Evolutionary conservation across 441 rosid genomes (phyloP), one percentile per base, ranked within the genome.

Genomic region (Macaranga tanarius): DNA sequence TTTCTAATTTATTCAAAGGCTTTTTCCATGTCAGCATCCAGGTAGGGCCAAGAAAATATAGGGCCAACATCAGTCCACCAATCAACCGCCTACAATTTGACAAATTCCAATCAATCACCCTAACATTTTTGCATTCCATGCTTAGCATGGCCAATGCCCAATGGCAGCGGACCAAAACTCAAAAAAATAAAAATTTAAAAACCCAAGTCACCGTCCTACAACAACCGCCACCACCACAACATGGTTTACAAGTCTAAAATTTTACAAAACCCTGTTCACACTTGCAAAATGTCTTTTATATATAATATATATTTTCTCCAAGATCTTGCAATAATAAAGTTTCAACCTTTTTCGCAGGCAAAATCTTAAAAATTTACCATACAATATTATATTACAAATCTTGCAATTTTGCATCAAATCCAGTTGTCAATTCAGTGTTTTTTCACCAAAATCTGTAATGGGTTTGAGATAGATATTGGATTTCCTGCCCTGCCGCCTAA

Each of bases 241-340:
- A 9, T 19, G 58, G 7, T 17, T 2, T n/a, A 34, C 0, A 63
- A 64, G 38, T 25, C 60, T 0, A 48, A 11, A 28, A 28, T 0
- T 71, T 38, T 22, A 7, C 9, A 11, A 20, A 51, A 34, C 66
- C 62, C 80, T 70, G 84, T 83, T 76, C 88, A 85, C 85, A 83
- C 85, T 26, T 23, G 3, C 45, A 7, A 9, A 56, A n/a, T 56
- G 69, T 40, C 58, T 23, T 17, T n/a, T 12, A n/a, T 55, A 47
- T 11, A 47, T 47, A 3, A 47, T 47, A 3, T 47, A 47, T 10
- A 7, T 47, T 48, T 48, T 12, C 19, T 12, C 7, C 15, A 47
- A 47, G 9, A 47, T 47, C n/a, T 51, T 17, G 2, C 16, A 13
- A 51, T 34, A 34, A 7, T 0, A 61, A 47, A 45, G 54, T 12